phyloP scores from a whole-genome alignment of 2,329 filamentous ascomycete genomes.

The Epichloe sylvatica region DNA sequence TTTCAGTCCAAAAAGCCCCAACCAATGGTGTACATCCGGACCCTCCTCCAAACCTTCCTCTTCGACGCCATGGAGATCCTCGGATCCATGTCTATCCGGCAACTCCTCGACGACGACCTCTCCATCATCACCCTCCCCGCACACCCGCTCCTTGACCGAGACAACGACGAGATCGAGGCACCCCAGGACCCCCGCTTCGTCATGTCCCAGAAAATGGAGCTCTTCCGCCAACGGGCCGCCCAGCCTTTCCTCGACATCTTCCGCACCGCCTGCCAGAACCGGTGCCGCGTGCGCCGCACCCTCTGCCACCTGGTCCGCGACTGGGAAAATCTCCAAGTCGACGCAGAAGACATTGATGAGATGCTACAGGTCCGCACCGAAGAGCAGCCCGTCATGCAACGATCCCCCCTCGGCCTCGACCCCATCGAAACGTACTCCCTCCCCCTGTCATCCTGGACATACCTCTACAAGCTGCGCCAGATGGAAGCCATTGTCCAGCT shows the following conservation, averaged over 20 bases:
- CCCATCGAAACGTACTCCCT: slow-evolving; percentile 48
- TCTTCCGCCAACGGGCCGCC: slow-evolving; percentile 45
- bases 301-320: slow-evolving; percentile 70
- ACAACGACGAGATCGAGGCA: slow-evolving; percentile 63
- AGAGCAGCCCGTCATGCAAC: slow-evolving; percentile 44
- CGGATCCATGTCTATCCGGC: slow-evolving; percentile 52
- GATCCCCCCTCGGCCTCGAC: slow-evolving; percentile 18
- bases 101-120: slow-evolving; percentile 73
- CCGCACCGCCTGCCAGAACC: slow-evolving; percentile 75
- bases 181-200: slow-evolving; percentile 60
- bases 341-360: slow-evolving; percentile 65
- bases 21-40: slow-evolving; percentile 70
- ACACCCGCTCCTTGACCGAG: slow-evolving; percentile 54
- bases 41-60: slow-evolving; percentile 62
- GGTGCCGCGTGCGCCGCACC: slow-evolving; percentile 78
- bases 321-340: slow-evolving; percentile 71
- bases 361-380: slow-evolving; percentile 47
- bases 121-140: slow-evolving; percentile 59
- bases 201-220: slow-evolving; percentile 60
- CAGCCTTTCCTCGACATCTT: slow-evolving; percentile 73
- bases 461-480: slow-evolving; percentile 76
- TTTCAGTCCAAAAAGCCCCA: slow-evolving; percentile 71
- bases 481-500: slow-evolving; percentile 82
- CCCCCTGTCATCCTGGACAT: slow-evolving; percentile 76
- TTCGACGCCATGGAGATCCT: slow-evolving; percentile 59